These are phyloP conservation scores for Picea glauca DNA, from an alignment of 75 land plant genomes.

Conservation along the genomic window DNA sequence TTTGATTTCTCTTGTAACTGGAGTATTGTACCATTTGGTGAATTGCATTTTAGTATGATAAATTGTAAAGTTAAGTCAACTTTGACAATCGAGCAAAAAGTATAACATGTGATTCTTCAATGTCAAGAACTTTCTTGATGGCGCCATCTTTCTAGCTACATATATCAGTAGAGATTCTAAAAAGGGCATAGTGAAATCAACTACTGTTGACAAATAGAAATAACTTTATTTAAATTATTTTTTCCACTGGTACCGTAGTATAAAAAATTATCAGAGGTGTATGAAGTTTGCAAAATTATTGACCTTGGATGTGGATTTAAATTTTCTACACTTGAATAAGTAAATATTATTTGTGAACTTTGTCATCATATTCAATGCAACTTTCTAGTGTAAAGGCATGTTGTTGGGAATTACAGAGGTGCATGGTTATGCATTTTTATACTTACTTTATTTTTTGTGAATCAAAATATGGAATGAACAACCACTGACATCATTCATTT, in stretches of 20 bases:
- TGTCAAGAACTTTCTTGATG: no score
- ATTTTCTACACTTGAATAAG: constrained; percentile 88
- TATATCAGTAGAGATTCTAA: no score
- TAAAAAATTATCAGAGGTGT: constrained; percentile 73
- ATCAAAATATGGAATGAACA: constrained; percentile 18
- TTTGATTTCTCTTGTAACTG: no score
- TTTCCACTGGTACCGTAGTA: constrained; percentile 30
- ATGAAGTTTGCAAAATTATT: constrained; percentile 74
- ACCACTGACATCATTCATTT: constrained; percentile 80
- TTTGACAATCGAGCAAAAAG: no score
- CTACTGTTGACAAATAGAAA: no score
- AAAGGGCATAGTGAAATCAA: no score
- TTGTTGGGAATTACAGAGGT: neutral
- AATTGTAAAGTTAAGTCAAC: no score
- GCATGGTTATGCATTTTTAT: neutral
- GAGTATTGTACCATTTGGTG: no score
- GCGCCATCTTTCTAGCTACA: no score
- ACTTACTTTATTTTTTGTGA: neutral
- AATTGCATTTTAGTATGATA: no score
- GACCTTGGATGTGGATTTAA: constrained; percentile 62
- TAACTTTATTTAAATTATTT: no score
- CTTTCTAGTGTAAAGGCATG: neutral
- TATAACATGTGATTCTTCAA: no score
- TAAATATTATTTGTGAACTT: neutral
- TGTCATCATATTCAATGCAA: neutral